phyloP scores from a whole-genome alignment of 108 stramenopile genomes.

The Bacterosira constricta region DNA sequence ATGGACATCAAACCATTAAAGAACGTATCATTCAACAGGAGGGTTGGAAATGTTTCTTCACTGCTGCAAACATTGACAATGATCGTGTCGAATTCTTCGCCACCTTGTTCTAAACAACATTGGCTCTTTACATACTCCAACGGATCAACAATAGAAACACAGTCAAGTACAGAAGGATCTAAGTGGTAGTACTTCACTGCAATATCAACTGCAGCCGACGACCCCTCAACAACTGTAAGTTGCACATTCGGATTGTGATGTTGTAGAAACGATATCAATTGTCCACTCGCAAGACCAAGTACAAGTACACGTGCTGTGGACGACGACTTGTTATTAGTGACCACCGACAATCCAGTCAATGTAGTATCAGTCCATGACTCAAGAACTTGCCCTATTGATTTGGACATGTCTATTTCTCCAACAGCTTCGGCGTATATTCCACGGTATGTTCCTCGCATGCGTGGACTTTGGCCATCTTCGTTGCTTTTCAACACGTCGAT shows the following conservation, averaged over 20 bases:
- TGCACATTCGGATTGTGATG: constrained; percentile 4
- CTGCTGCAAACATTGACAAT: constrained; percentile 30
- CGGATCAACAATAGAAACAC: constrained; percentile 13
- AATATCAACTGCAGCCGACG: constrained; percentile 20
- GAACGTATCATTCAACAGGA: constrained; percentile 9
- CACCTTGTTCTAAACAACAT: constrained; percentile 3
- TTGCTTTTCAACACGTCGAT: constrained; percentile 29
- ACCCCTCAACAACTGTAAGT: constrained; percentile 12
- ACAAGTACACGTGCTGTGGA: too few species aligned
- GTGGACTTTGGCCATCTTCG: constrained; percentile 22
- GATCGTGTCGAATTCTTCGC: constrained; percentile 23
- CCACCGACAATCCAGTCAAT: constrained; percentile 17
- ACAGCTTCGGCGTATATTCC: constrained; percentile 26
- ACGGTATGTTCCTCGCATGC: constrained; percentile 16
- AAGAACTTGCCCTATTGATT: background rate
- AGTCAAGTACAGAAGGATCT: background rate
- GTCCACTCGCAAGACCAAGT: constrained; percentile 25
- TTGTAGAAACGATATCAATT: constrained; percentile 23
- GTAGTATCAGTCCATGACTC: constrained; percentile 29
- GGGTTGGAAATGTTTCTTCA: constrained; percentile 12
- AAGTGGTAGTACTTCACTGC: constrained; percentile 22
- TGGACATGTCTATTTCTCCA: constrained; percentile 24
- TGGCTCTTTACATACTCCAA: constrained; percentile 20
- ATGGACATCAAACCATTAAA: constrained; percentile 13
- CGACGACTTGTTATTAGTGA: too few species aligned